Evolutionary conservation across 345 rosid species (phyloP).

Genomic region (Brassica cretica): DNA sequence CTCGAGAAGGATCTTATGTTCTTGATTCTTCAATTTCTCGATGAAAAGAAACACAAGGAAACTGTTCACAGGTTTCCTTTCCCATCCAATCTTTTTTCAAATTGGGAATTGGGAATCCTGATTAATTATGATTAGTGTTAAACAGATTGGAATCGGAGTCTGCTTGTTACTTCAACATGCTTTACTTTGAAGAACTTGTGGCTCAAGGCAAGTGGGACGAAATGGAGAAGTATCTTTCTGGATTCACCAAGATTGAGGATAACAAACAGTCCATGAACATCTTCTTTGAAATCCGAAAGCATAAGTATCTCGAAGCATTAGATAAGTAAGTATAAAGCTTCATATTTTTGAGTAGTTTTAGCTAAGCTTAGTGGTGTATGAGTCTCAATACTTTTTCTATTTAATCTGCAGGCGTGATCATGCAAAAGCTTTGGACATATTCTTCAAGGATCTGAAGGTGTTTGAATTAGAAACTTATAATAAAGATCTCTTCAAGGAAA

Average conservation of each 20-base stretch:
- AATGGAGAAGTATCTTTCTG: slow-evolving; percentile 76
- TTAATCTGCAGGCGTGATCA: slow-evolving; percentile 59
- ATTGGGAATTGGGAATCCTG: slow-evolving; percentile 3
- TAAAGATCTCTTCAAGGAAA: slow-evolving; percentile 84
- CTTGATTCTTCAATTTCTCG: slow-evolving; percentile 84
- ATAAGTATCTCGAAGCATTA: slow-evolving; percentile 86
- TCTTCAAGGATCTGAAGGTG: slow-evolving; percentile 83
- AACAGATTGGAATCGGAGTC: slow-evolving; percentile 88
- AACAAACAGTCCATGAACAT: slow-evolving; percentile 87
- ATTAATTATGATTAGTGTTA: not conserved
- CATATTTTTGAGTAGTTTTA: not conserved
- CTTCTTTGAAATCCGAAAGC: slow-evolving; percentile 87
- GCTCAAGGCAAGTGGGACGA: slow-evolving; percentile 92
- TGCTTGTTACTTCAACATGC: slow-evolving; percentile 79
- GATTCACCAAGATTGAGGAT: slow-evolving; percentile 43
- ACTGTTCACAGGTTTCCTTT: slow-evolving; percentile 64
- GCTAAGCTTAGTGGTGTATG: slow-evolving; percentile 7
- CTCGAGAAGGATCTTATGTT: slow-evolving; percentile 83
- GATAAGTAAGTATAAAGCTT: slow-evolving; percentile 58
- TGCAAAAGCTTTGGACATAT: slow-evolving; percentile 73
- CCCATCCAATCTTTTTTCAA: not conserved
- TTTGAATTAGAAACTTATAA: slow-evolving; percentile 57
- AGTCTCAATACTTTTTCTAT: not conserved
- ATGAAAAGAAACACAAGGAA: slow-evolving; percentile 75
- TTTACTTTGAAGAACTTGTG: slow-evolving; percentile 80